Conservation (phyloP, 495 filamentous ascomycete genomes). For the Penicillium coffeae region DNA sequence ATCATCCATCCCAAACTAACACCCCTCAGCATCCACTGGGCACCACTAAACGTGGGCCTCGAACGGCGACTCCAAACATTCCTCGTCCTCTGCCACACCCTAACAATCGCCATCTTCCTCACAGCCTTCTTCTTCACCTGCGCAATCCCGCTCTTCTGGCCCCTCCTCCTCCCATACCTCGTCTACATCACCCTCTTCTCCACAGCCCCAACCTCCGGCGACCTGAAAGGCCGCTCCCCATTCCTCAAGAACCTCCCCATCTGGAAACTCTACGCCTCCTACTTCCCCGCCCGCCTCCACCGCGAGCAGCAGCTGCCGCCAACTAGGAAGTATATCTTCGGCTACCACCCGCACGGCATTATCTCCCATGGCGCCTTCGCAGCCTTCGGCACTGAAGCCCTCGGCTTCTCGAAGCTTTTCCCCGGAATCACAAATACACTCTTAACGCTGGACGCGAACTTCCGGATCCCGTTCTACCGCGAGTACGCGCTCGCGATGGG, state of each 20-base stretch:
- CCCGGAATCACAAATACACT: slow-evolving; percentile 94
- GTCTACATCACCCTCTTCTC: slow-evolving; percentile 77
- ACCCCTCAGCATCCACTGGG: slow-evolving; percentile 65
- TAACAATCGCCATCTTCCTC: slow-evolving; percentile 70
- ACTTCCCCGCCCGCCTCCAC: slow-evolving; percentile 87
- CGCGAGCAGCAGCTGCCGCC: slow-evolving; percentile 71
- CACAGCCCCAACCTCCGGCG: slow-evolving; percentile 67
- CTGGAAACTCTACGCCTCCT: slow-evolving; percentile 87
- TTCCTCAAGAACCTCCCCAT: slow-evolving; percentile 68
- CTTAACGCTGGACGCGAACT: slow-evolving; percentile 86
- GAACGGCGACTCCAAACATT: slow-evolving; percentile 83
- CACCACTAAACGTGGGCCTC: slow-evolving; percentile 81
- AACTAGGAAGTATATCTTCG: slow-evolving; percentile 93
- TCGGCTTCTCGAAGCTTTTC: slow-evolving; percentile 85
- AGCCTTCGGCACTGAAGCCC: slow-evolving; percentile 84
- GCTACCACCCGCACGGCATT: slow-evolving; percentile 96
- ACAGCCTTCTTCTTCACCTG: slow-evolving; percentile 89
- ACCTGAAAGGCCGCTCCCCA: slow-evolving; percentile 66
- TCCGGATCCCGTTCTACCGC: slow-evolving; percentile 87
- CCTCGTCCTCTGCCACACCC: slow-evolving; percentile 78
- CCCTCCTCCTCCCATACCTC: slow-evolving; percentile 84
- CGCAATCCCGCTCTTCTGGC: slow-evolving; percentile 87
- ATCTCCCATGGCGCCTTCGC: slow-evolving; percentile 94
- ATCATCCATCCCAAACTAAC: background rate
- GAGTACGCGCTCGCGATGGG: slow-evolving; percentile 88